Evolutionary conservation across 2,329 filamentous ascomycete species (phyloP).

Genomic region (Magnaporthales sp.): DNA sequence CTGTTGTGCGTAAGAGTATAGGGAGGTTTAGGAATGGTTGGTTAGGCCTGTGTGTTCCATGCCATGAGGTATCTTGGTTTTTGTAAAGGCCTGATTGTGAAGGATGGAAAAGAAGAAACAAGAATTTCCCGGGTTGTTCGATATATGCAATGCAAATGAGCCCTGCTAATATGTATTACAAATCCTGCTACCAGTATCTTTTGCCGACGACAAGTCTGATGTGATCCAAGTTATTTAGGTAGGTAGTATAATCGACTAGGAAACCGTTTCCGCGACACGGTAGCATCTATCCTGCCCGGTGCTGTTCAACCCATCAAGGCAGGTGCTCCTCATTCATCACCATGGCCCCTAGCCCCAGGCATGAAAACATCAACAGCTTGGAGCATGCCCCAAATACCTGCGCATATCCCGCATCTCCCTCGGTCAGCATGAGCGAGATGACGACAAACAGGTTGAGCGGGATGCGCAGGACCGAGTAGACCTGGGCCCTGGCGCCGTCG

Average conservation of each 20-base stretch:
- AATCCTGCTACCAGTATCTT: not conserved
- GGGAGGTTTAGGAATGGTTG: no score
- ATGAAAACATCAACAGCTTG: conserved; percentile 19
- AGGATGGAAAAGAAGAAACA: not conserved
- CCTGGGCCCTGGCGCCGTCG: conserved; percentile 40
- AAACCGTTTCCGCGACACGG: not conserved
- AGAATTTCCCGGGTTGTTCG: not conserved
- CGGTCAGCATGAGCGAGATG: conserved; percentile 31
- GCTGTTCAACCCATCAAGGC: conserved; percentile 6
- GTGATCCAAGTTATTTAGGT: not conserved
- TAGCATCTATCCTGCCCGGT: not conserved
- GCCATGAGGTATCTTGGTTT: no score
- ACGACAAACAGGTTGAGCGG: conserved; percentile 51
- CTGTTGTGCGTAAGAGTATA: no score
- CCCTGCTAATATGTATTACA: not conserved
- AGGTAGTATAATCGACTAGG: not conserved
- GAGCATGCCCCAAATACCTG: conserved; percentile 23
- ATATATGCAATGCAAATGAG: not conserved
- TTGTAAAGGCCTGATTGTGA: no score
- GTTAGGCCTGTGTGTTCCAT: not conserved
- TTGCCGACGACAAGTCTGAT: not conserved
- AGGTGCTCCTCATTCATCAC: conserved; percentile 13
- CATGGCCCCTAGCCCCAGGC: conserved; percentile 18
- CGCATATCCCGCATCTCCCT: conserved; percentile 16
- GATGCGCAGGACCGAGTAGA: conserved; percentile 45